Percentiles rank a stretch among this genome's conserved stretches.
Evolutionary conservation across 2,329 filamentous ascomycete genomes (phyloP).

Genomic region (Helotiales sp.): DNA sequence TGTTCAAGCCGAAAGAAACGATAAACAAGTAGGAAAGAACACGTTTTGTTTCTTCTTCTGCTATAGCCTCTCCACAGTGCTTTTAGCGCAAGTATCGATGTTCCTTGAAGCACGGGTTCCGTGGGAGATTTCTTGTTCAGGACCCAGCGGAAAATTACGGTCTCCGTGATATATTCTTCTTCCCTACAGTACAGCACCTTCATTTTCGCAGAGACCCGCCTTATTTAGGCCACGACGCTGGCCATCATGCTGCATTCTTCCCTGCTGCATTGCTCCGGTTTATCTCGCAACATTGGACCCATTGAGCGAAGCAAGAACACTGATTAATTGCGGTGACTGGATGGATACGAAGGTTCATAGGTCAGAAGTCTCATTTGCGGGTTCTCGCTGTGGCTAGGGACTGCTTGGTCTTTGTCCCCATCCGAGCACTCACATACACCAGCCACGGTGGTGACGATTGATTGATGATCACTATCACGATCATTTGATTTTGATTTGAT

Average conservation of each 20-base stretch:
- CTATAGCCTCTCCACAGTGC: not conserved
- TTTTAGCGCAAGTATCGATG: not conserved
- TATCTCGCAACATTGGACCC: slow-evolving; percentile 6
- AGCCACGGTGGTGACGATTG: slow-evolving; percentile 11
- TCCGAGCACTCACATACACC: not conserved
- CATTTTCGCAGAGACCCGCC: slow-evolving; percentile 4
- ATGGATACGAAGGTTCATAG: slow-evolving; percentile 4
- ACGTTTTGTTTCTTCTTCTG: not conserved
- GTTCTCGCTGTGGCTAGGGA: not conserved
- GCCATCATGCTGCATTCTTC: slow-evolving; percentile 11
- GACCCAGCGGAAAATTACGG: slow-evolving; percentile 10
- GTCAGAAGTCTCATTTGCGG: not conserved
- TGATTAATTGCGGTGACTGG: slow-evolving; percentile 1
- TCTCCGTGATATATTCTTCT: not conserved
- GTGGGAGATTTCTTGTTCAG: not conserved
- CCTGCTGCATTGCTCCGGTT: slow-evolving; percentile 14
- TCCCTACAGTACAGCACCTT: not conserved
- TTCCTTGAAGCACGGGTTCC: not conserved
- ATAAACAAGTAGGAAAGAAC: not conserved
- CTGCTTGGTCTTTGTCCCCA: not conserved
- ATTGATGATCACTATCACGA: too few relatives aligned
- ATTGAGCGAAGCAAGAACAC: not conserved
- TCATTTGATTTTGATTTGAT: slow-evolving; percentile 6
- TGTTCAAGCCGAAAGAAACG: not conserved
- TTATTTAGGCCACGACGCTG: not conserved